A percentile compares a stretch with the other conserved stretches of the same genome.
phyloP scores from a whole-genome alignment of 2,329 filamentous ascomycete genomes.

The Cordyceps cateniannulata region DNA sequence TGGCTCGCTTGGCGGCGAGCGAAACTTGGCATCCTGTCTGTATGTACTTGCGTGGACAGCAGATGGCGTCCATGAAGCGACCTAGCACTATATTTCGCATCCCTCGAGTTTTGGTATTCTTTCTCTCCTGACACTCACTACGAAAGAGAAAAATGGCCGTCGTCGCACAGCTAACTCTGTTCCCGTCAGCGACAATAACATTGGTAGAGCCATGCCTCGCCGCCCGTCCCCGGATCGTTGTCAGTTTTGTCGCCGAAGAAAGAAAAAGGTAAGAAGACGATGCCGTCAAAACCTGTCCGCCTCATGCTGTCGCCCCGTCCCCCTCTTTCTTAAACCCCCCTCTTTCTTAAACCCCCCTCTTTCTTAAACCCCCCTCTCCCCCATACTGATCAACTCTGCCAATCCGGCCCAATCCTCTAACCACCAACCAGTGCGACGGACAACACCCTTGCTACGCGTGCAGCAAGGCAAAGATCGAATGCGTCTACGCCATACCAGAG shows the following conservation, averaged over 20 bases:
- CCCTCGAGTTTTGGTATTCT: not conserved
- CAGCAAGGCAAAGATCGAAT: not conserved
- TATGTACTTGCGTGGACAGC: not conserved
- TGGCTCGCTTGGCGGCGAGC: too few relatives aligned
- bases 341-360: too few relatives aligned
- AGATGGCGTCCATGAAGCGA: not conserved
- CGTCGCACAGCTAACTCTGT: not conserved
- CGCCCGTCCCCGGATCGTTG: not conserved
- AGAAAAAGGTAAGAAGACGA: not conserved
- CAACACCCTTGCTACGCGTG: not conserved
- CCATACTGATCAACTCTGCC: not conserved
- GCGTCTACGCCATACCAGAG: not conserved
- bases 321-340: too few relatives aligned
- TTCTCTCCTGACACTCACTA: not conserved
- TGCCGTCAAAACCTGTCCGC: too few relatives aligned
- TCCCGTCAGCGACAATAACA: not conserved
- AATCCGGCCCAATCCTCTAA: not conserved
- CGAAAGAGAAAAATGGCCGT: not conserved
- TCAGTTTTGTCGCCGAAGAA: not conserved
- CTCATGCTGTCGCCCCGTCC: too few relatives aligned
- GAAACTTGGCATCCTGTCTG: not conserved
- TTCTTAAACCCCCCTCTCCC: not conserved
- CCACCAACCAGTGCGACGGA: not conserved
- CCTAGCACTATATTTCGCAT: not conserved
- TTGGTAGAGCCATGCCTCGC: not conserved